These are phyloP conservation scores for Raphidocelis subcapitata DNA, from an alignment of 139 green algal genomes.

Conservation along the genomic window DNA sequence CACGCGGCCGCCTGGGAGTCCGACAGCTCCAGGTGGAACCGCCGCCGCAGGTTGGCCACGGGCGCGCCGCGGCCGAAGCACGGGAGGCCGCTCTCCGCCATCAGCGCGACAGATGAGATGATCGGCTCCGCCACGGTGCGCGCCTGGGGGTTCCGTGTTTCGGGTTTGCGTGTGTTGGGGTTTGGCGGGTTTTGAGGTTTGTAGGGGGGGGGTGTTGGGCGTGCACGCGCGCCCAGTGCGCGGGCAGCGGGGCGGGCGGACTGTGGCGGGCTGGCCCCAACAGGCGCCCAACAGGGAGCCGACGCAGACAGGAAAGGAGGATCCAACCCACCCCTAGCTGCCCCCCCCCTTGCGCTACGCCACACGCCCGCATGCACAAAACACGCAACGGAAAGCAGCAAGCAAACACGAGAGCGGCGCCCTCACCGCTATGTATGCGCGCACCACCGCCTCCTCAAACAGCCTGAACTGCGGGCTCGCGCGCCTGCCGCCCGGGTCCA, in stretches of 20 bases:
- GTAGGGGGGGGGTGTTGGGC: neutral
- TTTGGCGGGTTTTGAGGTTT: neutral
- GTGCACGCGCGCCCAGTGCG: neutral
- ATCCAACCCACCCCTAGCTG: too few species aligned
- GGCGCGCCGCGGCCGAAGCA: slow-evolving; percentile 87
- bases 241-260: neutral
- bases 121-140: slow-evolving; percentile 87
- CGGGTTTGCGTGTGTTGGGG: slow-evolving; percentile 15
- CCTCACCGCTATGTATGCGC: slow-evolving; percentile 57
- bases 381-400: too few species aligned
- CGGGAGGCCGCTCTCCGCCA: slow-evolving; percentile 83
- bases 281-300: neutral
- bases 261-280: neutral
- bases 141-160: slow-evolving; percentile 92
- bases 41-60: slow-evolving; percentile 81
- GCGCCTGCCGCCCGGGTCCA: slow-evolving; percentile 65
- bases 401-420: too few species aligned
- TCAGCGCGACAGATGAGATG: slow-evolving; percentile 84
- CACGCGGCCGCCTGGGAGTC: slow-evolving; percentile 60
- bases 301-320: too few species aligned
- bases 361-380: too few species aligned
- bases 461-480: slow-evolving; percentile 22
- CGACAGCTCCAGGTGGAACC: slow-evolving; percentile 61
- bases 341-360: too few species aligned
- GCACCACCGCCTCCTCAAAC: slow-evolving; percentile 53